A percentile compares a stretch with the other conserved stretches of the same genome.
These are phyloP conservation scores for Mucor velutinosus DNA, from an alignment of 371 early-diverging fungal genomes.

Conservation along the genomic window DNA sequence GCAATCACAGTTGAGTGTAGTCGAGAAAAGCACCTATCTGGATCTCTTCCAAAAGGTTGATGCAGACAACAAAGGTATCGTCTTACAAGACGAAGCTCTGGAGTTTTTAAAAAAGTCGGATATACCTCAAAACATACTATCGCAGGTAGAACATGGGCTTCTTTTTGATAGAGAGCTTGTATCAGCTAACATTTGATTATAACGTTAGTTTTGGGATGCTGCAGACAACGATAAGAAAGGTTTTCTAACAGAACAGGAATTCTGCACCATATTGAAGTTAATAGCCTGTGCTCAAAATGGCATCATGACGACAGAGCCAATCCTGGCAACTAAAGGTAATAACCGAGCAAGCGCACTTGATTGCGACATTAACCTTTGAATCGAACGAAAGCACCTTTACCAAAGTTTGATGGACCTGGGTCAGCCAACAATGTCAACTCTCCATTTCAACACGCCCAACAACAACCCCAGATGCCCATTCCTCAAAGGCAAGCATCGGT, in stretches of 20 bases:
- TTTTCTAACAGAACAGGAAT: constrained; percentile 69
- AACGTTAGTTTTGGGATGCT: constrained; percentile 77
- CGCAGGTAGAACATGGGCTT: constrained; percentile 54
- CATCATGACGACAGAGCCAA: constrained; percentile 37
- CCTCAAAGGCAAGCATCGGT: not conserved
- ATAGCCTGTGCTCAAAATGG: constrained; percentile 88
- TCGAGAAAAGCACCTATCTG: constrained; percentile 69
- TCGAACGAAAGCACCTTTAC: constrained; percentile 39
- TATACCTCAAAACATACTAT: constrained; percentile 65
- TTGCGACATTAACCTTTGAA: not conserved
- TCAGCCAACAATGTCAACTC: not conserved
- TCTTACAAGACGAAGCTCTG: constrained; percentile 78
- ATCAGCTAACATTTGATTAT: not conserved
- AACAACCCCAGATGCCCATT: constrained; percentile 5
- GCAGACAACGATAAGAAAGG: constrained; percentile 82
- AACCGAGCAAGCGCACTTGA: not conserved
- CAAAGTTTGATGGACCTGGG: constrained; percentile 54
- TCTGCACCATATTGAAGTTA: constrained; percentile 82
- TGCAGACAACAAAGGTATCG: constrained; percentile 62
- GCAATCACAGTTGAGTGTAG: constrained; percentile 49
- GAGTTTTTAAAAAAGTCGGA: constrained; percentile 79
- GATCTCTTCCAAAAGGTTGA: constrained; percentile 75
- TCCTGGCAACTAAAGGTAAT: constrained; percentile 45
- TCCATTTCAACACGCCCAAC: constrained; percentile 1
- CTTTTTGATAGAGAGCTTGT: not conserved